phyloP scores from a whole-genome alignment of 495 filamentous ascomycete species.

The Tricharina praecox region DNA sequence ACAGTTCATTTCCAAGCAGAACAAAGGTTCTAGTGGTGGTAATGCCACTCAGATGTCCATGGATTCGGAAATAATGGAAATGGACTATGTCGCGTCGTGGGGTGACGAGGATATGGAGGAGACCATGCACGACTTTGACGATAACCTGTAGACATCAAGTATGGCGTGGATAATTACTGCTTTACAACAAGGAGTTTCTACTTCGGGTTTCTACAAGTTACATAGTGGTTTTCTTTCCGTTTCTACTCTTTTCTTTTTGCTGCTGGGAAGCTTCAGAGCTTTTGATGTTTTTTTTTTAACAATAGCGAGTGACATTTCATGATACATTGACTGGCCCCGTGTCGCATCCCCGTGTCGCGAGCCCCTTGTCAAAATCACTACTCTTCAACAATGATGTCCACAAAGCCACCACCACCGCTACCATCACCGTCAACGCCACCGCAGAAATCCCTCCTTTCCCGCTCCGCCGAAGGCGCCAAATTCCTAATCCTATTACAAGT shows the following conservation, averaged over 20 bases:
- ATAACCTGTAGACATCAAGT: too few relatives aligned
- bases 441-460: conserved; percentile 30
- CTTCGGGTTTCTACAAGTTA: too few relatives aligned
- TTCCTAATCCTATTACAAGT: conserved; percentile 77
- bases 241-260: too few relatives aligned
- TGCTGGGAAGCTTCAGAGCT: too few relatives aligned
- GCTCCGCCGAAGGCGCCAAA: conserved; percentile 53
- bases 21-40: conserved; percentile 16
- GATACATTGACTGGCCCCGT: too few relatives aligned
- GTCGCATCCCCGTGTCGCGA: too few relatives aligned
- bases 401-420: conserved; percentile 3
- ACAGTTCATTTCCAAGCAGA: conserved; percentile 15
- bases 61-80: conserved; percentile 24
- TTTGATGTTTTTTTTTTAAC: too few relatives aligned
- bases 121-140: conserved; percentile 25
- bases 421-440: conserved; percentile 5
- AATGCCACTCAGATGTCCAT: conserved; percentile 12
- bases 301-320: too few relatives aligned
- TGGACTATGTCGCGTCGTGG: conserved; percentile 19
- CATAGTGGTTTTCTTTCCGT: too few relatives aligned
- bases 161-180: too few relatives aligned
- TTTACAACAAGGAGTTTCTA: too few relatives aligned
- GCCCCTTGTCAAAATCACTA: too few relatives aligned
- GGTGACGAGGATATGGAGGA: conserved; percentile 24
- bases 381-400: conserved; percentile 15